A percentile compares a stretch with the other conserved stretches of the same genome.
Evolutionary conservation across 2,329 filamentous ascomycete species (phyloP).

Genomic region (Cryphonectria carpinicola): DNA sequence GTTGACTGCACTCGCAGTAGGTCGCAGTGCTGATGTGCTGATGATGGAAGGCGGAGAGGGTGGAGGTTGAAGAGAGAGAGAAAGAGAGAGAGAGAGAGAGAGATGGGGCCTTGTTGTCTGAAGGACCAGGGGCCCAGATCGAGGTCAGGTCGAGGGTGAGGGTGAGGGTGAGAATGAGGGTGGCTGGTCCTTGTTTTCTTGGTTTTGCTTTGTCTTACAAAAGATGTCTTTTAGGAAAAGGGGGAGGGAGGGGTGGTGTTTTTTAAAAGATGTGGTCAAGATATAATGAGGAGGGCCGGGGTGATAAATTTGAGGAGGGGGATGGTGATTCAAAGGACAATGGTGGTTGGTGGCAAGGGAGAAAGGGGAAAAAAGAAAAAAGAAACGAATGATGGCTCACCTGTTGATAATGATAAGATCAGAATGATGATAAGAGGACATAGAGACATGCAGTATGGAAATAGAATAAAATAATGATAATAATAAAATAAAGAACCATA

Average conservation of each 20-base stretch:
- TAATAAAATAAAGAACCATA: not conserved
- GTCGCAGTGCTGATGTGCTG: not conserved
- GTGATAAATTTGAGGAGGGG: not conserved
- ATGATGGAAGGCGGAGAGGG: not conserved
- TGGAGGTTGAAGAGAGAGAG: not conserved
- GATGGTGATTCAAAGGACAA: not conserved
- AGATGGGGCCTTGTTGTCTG: not conserved
- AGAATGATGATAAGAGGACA: not conserved
- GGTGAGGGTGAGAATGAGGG: not conserved
- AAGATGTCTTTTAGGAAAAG: not conserved
- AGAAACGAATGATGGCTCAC: not conserved
- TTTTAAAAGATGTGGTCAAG: not conserved
- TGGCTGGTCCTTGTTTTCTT: not conserved
- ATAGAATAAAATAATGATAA: not conserved
- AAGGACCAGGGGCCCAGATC: not conserved
- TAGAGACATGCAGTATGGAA: not conserved
- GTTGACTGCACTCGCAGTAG: not conserved
- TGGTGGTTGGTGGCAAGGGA: not conserved
- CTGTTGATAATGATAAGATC: not conserved
- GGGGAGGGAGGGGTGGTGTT: not conserved
- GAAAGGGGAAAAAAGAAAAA: not conserved
- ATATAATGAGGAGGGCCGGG: not conserved
- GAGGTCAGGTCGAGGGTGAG: not conserved
- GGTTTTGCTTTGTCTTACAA: not conserved
- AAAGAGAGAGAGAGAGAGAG: not conserved